Evolutionary conservation across 257 asterid species (phyloP).

Genomic region (Verbena officinalis): DNA sequence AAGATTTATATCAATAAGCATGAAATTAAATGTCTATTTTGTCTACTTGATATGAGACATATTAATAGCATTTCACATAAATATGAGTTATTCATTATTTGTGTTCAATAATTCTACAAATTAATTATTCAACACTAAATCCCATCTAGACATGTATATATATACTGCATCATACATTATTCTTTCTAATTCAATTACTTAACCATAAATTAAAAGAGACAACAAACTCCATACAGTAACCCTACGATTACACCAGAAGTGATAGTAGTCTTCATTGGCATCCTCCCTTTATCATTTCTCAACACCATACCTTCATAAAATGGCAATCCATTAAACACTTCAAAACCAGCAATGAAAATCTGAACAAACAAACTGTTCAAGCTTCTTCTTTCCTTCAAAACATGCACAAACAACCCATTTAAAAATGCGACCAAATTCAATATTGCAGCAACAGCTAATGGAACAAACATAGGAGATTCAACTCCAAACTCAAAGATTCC

Average conservation of each 20-base stretch:
- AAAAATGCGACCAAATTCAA: slow-evolving; percentile 38
- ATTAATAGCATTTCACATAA: not conserved
- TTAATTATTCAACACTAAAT: too few relatives aligned
- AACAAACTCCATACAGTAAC: slow-evolving; percentile 26
- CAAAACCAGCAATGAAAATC: slow-evolving; percentile 54
- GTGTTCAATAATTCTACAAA: not conserved
- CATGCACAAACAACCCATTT: slow-evolving; percentile 34
- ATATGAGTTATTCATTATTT: not conserved
- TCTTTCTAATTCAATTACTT: not conserved
- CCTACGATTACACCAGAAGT: slow-evolving; percentile 38
- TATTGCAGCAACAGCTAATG: slow-evolving; percentile 32
- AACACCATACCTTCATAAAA: slow-evolving; percentile 57
- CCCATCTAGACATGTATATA: not conserved
- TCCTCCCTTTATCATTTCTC: slow-evolving; percentile 60
- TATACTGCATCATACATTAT: not conserved
- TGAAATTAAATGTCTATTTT: not conserved
- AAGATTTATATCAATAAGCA: not conserved
- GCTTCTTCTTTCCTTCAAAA: too few relatives aligned
- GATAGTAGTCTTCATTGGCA: slow-evolving; percentile 48
- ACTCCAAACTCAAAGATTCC: slow-evolving; percentile 49
- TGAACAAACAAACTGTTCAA: slow-evolving; percentile 41
- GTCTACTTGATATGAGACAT: not conserved
- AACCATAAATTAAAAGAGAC: slow-evolving; percentile 11
- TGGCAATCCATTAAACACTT: slow-evolving; percentile 57
- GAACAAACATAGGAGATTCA: slow-evolving; percentile 46